Evolutionary conservation across 1,284 basidiomycete species (phyloP).

Genomic region (Trichosporon faecale): DNA sequence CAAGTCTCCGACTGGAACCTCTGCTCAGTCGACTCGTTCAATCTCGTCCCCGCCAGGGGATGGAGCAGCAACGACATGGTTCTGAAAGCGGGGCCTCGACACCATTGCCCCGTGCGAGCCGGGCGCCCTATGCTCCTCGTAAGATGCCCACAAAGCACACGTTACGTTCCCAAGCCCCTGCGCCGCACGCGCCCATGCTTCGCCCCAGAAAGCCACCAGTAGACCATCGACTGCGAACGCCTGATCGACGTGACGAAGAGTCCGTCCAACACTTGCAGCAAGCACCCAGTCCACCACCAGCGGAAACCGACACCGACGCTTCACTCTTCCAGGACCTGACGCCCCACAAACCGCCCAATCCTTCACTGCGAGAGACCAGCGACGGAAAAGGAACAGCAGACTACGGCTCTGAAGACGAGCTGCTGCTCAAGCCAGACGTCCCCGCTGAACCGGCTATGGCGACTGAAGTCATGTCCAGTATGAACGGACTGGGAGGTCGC

Average conservation of each 20-base stretch:
- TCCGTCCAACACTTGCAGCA: neutral
- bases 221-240: neutral
- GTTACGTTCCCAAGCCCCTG: neutral
- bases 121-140: neutral
- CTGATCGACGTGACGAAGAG: neutral
- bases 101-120: neutral
- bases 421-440: neutral
- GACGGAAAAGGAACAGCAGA: neutral
- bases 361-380: neutral
- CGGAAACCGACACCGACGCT: too few relatives aligned
- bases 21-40: neutral
- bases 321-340: neutral
- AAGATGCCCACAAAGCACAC: neutral
- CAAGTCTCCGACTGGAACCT: neutral
- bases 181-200: constrained; percentile 3
- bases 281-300: neutral
- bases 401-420: constrained; percentile 6
- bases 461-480: neutral
- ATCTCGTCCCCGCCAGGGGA: neutral
- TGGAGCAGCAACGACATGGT: neutral
- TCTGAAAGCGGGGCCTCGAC: neutral
- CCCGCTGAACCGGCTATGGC: neutral
- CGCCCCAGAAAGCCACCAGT: neutral
- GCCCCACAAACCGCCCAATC: neutral
- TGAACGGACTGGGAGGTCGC: neutral